A percentile compares a stretch with the other conserved stretches of the same genome.
Evolutionary conservation across 2,329 filamentous ascomycete genomes (phyloP).

Genomic region (Ciborinia camelliae): DNA sequence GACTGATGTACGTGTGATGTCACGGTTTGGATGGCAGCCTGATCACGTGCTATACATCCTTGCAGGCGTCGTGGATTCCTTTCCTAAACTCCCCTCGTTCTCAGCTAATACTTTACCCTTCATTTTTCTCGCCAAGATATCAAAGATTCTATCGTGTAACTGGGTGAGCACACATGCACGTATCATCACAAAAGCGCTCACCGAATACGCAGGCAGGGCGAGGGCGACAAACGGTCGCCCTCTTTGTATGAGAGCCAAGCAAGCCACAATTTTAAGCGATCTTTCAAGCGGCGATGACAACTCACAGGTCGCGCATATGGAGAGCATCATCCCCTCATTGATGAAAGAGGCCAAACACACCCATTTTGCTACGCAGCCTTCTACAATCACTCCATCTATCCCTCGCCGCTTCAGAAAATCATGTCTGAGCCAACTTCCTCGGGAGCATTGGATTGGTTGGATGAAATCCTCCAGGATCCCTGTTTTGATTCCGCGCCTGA

Average conservation of each 20-base stretch:
- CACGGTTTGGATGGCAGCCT: background rate
- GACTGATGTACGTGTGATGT: background rate
- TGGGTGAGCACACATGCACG: background rate
- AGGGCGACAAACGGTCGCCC: background rate
- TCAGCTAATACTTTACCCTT: background rate
- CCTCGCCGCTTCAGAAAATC: constrained; percentile 1
- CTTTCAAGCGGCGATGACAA: background rate
- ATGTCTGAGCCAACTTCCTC: background rate
- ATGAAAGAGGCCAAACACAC: background rate
- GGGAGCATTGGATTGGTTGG: background rate
- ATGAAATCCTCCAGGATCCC: background rate
- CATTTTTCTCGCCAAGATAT: too few relatives aligned
- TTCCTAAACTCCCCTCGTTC: background rate
- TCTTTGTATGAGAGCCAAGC: background rate
- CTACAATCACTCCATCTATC: background rate
- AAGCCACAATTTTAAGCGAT: background rate
- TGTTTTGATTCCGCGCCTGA: background rate
- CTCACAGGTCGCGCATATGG: background rate
- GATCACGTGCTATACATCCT: background rate
- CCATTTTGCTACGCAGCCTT: background rate
- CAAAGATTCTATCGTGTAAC: background rate
- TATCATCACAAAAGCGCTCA: background rate
- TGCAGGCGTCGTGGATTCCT: background rate
- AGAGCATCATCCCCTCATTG: background rate
- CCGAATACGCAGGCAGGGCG: background rate